Base-by-base conservation (phyloP, 495 filamentous ascomycete genomes). In the Margaritispora aquatica region DNA sequence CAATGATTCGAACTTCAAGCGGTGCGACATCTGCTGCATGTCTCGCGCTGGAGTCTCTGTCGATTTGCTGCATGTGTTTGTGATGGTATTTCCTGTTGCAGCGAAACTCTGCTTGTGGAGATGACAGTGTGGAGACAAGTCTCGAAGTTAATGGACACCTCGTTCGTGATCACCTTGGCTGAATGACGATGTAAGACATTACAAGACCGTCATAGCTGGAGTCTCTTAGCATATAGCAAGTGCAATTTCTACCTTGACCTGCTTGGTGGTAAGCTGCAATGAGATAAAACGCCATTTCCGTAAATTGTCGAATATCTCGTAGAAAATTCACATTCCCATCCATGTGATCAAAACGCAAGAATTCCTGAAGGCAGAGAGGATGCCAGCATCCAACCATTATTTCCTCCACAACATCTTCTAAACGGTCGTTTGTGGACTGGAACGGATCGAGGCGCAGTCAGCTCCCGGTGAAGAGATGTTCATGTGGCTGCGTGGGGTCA, bases 401-500 rank as follows among this genome's bases (percentile, higher is more conserved):
- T 31, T 26, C n/a, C n/a, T n/a, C n/a, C n/a, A n/a, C n/a, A n/a
- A n/a, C n/a, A n/a, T n/a, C n/a, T n/a, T n/a, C n/a, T n/a, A n/a
- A n/a, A n/a, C n/a, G n/a, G n/a, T n/a, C n/a, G n/a, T n/a, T n/a
- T 21, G 51, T 26, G 51, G 51, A 38, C 51, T 26, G 41, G 26
- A 26, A 47, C 56, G 24, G 38, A 48, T 13, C 7, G 44, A 41
- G 46, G 22, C 41, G 41, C 34, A 49, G 29, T 21, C 19, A 21
- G 13, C 26, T 1, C 21, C 19, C 38, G 15, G 38, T 44, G 38
- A 44, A 44, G 38, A 44, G 17, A 27, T 47, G 8, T 46, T 24
- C 29, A 22, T 41, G 58, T 55, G 58, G 58, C 58, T 51, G 49
- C 58, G 58, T 61, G 58, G 58, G 58, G 58, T 55, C 23, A 26